phyloP scores from a whole-genome alignment of 2,329 filamentous ascomycete species.

The Colletotrichum siamense region DNA sequence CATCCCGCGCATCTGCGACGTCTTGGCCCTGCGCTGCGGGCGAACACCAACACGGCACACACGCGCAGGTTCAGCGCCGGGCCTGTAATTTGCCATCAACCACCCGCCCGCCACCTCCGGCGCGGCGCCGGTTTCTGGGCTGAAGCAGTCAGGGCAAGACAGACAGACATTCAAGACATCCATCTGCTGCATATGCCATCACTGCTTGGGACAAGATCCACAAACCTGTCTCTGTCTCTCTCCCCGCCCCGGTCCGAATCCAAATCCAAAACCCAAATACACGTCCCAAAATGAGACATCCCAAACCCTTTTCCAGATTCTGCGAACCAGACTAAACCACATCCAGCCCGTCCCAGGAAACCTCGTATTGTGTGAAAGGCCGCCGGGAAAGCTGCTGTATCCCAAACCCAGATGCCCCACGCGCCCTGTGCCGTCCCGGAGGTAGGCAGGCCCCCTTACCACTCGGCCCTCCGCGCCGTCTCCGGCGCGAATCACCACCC shows the following conservation, averaged over 20 bases:
- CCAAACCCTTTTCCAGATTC: neutral
- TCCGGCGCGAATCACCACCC: neutral
- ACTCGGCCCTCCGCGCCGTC: neutral
- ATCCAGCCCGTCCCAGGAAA: neutral
- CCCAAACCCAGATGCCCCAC: neutral
- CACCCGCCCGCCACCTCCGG: neutral
- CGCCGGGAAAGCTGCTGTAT: neutral
- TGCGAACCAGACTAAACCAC: neutral
- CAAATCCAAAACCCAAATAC: neutral
- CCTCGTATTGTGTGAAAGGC: neutral
- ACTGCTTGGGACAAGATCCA: neutral
- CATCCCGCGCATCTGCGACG: neutral
- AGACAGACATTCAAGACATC: neutral
- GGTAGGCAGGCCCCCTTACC: neutral
- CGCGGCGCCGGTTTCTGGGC: neutral
- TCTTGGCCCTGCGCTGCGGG: neutral
- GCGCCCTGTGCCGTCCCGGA: neutral
- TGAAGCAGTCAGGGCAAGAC: neutral
- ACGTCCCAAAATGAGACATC: neutral
- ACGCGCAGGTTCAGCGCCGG: neutral
- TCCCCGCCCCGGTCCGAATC: neutral
- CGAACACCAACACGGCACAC: neutral
- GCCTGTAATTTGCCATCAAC: neutral
- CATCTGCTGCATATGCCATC: neutral
- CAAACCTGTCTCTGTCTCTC: neutral